Evolutionary conservation across 768 basidiomycete genomes (phyloP).

Genomic region (Phylloporus scabripes): DNA sequence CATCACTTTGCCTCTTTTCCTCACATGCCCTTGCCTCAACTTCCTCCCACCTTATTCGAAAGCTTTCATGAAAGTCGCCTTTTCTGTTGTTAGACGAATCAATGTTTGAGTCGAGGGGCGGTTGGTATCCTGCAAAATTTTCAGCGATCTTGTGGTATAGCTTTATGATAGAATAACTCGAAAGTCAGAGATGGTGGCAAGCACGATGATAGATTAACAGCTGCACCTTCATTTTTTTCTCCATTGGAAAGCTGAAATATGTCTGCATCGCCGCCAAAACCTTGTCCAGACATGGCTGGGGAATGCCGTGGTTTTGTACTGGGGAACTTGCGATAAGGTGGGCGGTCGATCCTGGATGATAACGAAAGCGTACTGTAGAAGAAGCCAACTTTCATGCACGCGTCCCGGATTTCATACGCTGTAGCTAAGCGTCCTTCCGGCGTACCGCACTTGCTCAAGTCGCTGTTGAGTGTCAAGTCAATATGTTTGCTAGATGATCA

Average conservation of each 20-base stretch:
- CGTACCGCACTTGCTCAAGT: conserved; percentile 17
- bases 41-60: conserved; percentile 76
- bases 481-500: background rate
- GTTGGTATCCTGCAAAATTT: conserved; percentile 75
- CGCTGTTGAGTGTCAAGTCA: conserved; percentile 11
- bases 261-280: conserved; percentile 45
- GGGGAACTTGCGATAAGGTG: background rate
- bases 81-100: conserved; percentile 55
- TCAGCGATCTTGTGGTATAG: conserved; percentile 60
- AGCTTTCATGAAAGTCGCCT: conserved; percentile 92
- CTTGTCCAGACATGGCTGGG: conserved; percentile 41
- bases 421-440: conserved; percentile 37
- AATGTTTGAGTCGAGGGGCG: conserved; percentile 66
- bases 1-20: conserved; percentile 35
- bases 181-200: background rate
- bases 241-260: conserved; percentile 64
- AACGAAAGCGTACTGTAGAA: conserved; percentile 56
- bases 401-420: conserved; percentile 58
- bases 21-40: conserved; percentile 26
- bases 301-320: conserved; percentile 77
- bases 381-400: conserved; percentile 80
- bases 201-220: background rate
- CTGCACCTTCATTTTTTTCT: conserved; percentile 60
- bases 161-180: conserved; percentile 30
- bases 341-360: background rate